Base-by-base conservation (phyloP, 108 stramenopile species). In the Nitzschia putrida region DNA sequence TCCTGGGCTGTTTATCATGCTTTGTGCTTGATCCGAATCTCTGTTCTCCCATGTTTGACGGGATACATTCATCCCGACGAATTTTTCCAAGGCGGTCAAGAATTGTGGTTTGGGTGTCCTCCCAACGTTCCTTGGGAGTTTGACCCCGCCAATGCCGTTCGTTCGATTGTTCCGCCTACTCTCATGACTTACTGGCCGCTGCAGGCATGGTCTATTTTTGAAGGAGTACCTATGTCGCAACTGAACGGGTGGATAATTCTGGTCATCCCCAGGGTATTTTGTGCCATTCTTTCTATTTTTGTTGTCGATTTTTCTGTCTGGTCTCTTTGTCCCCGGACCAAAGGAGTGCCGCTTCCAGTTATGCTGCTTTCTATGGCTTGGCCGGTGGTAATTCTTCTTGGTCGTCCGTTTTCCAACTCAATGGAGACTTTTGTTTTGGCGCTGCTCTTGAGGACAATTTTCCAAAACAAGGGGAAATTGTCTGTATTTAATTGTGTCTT, bases 31-130 rank as follows among this genome's bases (percentile, higher is more conserved):
- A 25, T 73, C 18, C 67, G 78, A 2, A 42, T 79, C 25, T 8
- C 49, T 21, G 38, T 80, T 25, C 72, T 78, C 18, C 68, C 81
- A 37, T 53, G 83, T 42, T 74, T 81, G 23, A 66, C 74, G 12
- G 91, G 91, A 41, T 92, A 92, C 56, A 61, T 92, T 51, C 91
- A 92, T 65, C 91, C 91, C 0, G 91, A 92, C 83, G 91, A 92
- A 65, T 89, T 92, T 61, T 92, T 89, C 64, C 91, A 92, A 60
- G 85, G 88, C 3, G 91, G 91, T 0, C 88, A 88, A 75, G 90
- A 91, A 64, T 61, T 91, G 23, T 91, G 81, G 61, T 88, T 82
- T 61, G 88, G 88, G 6, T 68, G 71, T 53, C 81, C 75, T 42
- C 66, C 71, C 41, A 66, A 47, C 25, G 63, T 82, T 47, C 84